Percentiles rank a stretch among this genome's conserved stretches.
phyloP scores from a whole-genome alignment of 441 rosid genomes.

The Populus trichocarpa region DNA sequence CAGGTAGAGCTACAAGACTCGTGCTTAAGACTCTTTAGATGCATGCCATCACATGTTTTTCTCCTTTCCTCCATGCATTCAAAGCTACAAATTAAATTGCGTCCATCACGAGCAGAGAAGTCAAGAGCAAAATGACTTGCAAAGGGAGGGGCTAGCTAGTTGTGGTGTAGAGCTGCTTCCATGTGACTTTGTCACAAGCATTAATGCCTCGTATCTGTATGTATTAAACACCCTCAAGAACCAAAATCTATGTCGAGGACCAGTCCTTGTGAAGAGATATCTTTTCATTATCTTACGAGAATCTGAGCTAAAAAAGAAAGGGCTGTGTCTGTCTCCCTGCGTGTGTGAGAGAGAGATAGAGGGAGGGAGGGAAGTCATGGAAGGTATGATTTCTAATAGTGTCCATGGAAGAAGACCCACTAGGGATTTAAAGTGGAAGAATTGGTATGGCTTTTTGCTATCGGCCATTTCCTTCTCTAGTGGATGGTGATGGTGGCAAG shows the following conservation, averaged over 20 bases:
- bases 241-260: slow-evolving; percentile 14
- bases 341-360: too few relatives aligned
- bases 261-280: slow-evolving; percentile 21
- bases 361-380: neutral
- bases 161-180: slow-evolving; percentile 17
- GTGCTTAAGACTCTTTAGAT: too few relatives aligned
- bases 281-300: slow-evolving; percentile 19
- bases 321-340: neutral
- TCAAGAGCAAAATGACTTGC: neutral
- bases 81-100: neutral
- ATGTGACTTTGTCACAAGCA: slow-evolving; percentile 40
- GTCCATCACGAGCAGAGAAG: neutral
- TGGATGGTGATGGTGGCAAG: slow-evolving; percentile 14
- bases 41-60: too few relatives aligned
- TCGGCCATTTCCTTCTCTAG: neutral
- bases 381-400: slow-evolving; percentile 5
- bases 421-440: slow-evolving; percentile 9
- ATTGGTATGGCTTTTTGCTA: neutral
- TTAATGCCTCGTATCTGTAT: slow-evolving; percentile 8
- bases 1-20: too few relatives aligned
- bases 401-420: neutral
- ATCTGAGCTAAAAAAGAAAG: slow-evolving; percentile 14
- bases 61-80: too few relatives aligned
- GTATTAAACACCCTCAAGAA: neutral
- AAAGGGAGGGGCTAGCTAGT: neutral